Evolutionary conservation across 768 basidiomycete species (phyloP).

Genomic region (Pluteus cervinus): DNA sequence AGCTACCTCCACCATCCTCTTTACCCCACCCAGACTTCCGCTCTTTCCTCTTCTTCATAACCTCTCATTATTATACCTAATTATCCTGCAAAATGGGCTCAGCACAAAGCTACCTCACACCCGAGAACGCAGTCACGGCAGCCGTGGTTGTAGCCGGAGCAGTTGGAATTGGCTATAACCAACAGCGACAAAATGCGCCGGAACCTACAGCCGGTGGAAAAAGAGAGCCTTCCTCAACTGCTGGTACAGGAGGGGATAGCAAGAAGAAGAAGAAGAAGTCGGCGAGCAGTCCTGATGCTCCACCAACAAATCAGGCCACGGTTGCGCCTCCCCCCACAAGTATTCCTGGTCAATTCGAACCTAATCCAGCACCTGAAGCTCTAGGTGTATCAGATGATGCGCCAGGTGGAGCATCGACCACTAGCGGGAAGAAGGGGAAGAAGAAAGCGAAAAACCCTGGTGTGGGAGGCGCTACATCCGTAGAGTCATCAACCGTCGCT

Average conservation of each 20-base stretch:
- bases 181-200: not conserved
- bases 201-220: not conserved
- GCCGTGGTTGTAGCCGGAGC: slow-evolving; percentile 35
- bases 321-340: not conserved
- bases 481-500: too few species aligned
- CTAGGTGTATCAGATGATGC: slow-evolving; percentile 16
- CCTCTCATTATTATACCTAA: too few species aligned
- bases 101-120: slow-evolving; percentile 34
- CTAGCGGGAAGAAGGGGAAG: slow-evolving; percentile 11
- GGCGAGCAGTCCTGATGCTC: not conserved
- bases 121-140: slow-evolving; percentile 31
- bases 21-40: too few species aligned
- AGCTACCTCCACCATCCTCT: too few species aligned
- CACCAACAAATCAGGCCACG: not conserved
- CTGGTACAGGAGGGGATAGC: slow-evolving; percentile 1
- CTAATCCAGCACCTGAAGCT: not conserved
- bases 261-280: slow-evolving; percentile 18
- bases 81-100: slow-evolving; percentile 47
- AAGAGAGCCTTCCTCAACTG: not conserved
- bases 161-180: slow-evolving; percentile 32
- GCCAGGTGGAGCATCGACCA: slow-evolving; percentile 1
- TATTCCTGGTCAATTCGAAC: not conserved
- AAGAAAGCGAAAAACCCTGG: slow-evolving; percentile 7
- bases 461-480: not conserved
- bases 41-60: too few species aligned